A percentile compares a stretch with the other conserved stretches of the same genome.
These are phyloP conservation scores for Salix udensis DNA, from an alignment of 345 rosid genomes.

Conservation along the genomic window DNA sequence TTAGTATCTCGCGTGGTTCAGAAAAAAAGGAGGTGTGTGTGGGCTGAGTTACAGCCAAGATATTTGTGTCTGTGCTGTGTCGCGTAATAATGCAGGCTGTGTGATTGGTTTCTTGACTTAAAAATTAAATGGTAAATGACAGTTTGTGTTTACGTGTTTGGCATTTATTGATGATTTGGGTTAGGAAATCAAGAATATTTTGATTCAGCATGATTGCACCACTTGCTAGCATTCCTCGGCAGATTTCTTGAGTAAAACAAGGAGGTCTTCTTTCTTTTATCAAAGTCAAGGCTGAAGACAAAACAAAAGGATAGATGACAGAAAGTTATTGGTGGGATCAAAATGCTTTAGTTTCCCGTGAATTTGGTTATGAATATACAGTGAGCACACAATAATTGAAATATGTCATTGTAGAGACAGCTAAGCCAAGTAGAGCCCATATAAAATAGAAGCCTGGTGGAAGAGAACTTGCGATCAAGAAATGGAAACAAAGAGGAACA, in stretches of 20 bases:
- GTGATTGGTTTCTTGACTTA: too few species aligned
- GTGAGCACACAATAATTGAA: not conserved
- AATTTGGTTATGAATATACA: not conserved
- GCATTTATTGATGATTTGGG: too few species aligned
- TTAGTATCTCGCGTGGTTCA: too few species aligned
- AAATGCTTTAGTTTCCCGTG: not conserved
- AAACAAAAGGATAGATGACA: not conserved
- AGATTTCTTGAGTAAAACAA: not conserved
- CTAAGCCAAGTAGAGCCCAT: not conserved
- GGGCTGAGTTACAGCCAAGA: too few species aligned
- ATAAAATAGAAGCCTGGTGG: not conserved
- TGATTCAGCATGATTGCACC: not conserved
- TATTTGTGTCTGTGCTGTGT: too few species aligned
- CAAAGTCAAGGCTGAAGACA: not conserved
- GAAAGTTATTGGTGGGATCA: not conserved
- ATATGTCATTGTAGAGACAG: not conserved
- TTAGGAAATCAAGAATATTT: too few species aligned
- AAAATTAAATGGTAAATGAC: too few species aligned
- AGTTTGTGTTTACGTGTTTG: too few species aligned
- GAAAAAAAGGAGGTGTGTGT: too few species aligned
- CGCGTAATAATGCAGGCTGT: too few species aligned
- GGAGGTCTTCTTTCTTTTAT: not conserved
- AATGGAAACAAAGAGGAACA: constrained; percentile 1
- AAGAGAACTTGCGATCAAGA: not conserved
- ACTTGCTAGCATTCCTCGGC: not conserved